Evolutionary conservation across 257 asterid species (phyloP), one percentile per base, ranked within the genome.

Genomic region (Nicotiana benthamiana): DNA sequence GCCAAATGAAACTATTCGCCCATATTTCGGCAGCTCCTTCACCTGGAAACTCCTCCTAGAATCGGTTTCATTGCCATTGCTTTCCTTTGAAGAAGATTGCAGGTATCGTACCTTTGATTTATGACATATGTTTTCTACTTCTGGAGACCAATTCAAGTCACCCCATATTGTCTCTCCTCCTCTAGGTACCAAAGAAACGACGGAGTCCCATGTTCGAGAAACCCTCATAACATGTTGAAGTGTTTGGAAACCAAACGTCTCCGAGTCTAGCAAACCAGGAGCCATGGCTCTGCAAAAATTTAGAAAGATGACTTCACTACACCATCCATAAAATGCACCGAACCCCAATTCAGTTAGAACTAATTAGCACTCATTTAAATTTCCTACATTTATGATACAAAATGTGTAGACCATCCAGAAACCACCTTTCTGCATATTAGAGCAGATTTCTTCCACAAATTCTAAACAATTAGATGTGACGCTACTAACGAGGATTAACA

Each of bases 101-200:
- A 72, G 48, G 78, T 72, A 22, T 46, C 36, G 78, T 8, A 60
- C 60, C 60, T 46, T 72, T 24, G 60, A 72, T 1, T 13, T 72
- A 72, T 46, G 16, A 24, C 78, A 72, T 72, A 72, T 72, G 54
- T 72, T 72, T 43, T 72, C 78, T 72, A 72, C 78, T 72, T 72
- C 78, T 72, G 78, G 78, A 72, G 78, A 72, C 60, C 8, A 9
- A 46, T 72, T 46, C 78, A 72, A 46, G 78, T 72, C 78, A 3
- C 78, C 78, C 78, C 78, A 72, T 72, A 72, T 72, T 32, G 78
- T 46, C 78, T 72, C 78, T 72, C 78, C 78, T 46, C 78, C 78
- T 72, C 60, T 72, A 11, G 78, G 78, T 13, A 72, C 24, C 78
- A 72, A 72, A 15, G 78, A 72, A 46, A 72, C 56, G 24, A 72